phyloP scores from a whole-genome alignment of 208 protist species.

The Sergeia podlipaevii region DNA sequence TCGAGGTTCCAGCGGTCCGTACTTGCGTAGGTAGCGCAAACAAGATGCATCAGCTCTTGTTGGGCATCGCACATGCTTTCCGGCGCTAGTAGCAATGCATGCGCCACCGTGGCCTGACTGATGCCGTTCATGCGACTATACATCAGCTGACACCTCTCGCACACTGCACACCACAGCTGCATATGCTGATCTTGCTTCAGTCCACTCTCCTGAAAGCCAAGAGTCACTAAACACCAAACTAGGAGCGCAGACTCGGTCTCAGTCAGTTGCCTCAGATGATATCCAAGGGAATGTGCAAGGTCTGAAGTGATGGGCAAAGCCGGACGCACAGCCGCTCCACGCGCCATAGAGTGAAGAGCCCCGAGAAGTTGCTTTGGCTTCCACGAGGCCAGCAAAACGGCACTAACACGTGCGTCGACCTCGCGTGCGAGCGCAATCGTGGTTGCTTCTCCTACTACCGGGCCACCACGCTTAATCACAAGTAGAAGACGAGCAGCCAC shows the following conservation, averaged over 20 bases:
- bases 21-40: too few species aligned
- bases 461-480: slow-evolving; percentile 15
- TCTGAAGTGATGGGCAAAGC: slow-evolving; percentile 26
- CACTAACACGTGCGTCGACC: slow-evolving; percentile 30
- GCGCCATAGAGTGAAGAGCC: slow-evolving; percentile 51
- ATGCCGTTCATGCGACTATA: slow-evolving; percentile 28
- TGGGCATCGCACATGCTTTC: slow-evolving; percentile 21
- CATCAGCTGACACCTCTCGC: slow-evolving; percentile 36
- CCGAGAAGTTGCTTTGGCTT: slow-evolving; percentile 37
- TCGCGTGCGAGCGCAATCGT: slow-evolving; percentile 20
- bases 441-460: slow-evolving; percentile 18
- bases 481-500: slow-evolving; percentile 27
- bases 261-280: slow-evolving; percentile 39
- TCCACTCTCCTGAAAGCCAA: too few species aligned
- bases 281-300: slow-evolving; percentile 30
- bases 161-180: slow-evolving; percentile 48
- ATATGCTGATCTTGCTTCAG: too few species aligned
- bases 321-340: slow-evolving; percentile 19
- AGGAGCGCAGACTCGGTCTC: slow-evolving; percentile 37
- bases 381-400: slow-evolving; percentile 34
- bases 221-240: slow-evolving; percentile 61
- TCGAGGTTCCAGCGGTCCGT: too few species aligned
- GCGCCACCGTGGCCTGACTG: slow-evolving; percentile 36
- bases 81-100: slow-evolving; percentile 41
- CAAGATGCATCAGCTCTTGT: slow-evolving; percentile 17